Conservation (phyloP, 2,329 filamentous ascomycete genomes). For the Paraconiothyrium brasiliense region DNA sequence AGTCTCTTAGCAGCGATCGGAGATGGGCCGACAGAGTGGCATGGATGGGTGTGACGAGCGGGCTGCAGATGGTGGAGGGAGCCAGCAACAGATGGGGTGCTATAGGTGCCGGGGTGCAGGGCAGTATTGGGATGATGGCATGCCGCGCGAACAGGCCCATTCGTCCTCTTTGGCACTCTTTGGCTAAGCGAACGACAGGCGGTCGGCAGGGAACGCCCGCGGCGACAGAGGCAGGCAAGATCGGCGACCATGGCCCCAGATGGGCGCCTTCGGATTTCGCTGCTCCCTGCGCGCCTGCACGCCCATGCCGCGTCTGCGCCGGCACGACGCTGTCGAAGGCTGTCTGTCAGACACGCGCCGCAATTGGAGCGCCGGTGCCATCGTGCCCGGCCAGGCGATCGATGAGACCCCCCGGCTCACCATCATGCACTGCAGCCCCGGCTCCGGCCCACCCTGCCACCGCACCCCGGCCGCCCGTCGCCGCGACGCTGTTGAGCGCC, state of each 20-base stretch:
- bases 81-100: not conserved
- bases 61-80: constrained; percentile 22
- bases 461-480: not conserved
- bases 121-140: constrained; percentile 6
- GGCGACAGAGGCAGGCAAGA: not conserved
- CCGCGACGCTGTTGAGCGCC: not conserved
- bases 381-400: constrained; percentile 1
- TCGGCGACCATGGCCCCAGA: not conserved
- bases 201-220: not conserved
- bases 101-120: not conserved
- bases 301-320: not conserved
- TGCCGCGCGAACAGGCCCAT: not conserved
- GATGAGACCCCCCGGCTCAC: constrained; percentile 6
- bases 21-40: constrained; percentile 44
- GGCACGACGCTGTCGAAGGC: constrained; percentile 3
- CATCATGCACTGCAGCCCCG: constrained; percentile 6
- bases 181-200: constrained; percentile 10
- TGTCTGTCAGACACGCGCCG: not conserved
- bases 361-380: not conserved
- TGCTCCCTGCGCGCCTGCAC: not conserved
- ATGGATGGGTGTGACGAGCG: constrained; percentile 34
- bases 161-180: not conserved
- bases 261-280: not conserved
- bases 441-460: not conserved
- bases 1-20: constrained; percentile 47